Evolutionary conservation across 805 yeast genomes (phyloP).

Genomic region (Kluyveromyces siamensis): DNA sequence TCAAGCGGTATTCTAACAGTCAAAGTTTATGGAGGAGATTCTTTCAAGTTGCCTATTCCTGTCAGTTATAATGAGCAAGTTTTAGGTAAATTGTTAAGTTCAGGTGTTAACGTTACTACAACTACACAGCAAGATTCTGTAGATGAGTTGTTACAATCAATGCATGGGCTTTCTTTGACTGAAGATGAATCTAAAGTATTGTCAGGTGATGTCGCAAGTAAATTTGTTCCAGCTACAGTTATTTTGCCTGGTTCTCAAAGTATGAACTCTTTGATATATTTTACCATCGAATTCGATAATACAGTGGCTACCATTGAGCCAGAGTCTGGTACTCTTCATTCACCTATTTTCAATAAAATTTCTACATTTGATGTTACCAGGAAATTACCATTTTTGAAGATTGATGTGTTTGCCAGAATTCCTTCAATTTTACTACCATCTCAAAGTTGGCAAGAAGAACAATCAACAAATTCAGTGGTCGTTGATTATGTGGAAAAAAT

Average conservation of each 20-base stretch:
- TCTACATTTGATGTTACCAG: conserved; percentile 84
- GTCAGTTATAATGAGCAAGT: conserved; percentile 56
- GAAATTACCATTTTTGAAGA: conserved; percentile 48
- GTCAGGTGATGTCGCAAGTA: conserved; percentile 24
- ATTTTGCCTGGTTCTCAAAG: conserved; percentile 45
- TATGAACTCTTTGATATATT: conserved; percentile 63
- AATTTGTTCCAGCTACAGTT: conserved; percentile 43
- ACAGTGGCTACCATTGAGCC: conserved; percentile 87
- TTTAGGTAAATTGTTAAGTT: conserved; percentile 54
- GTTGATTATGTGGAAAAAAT: conserved; percentile 21
- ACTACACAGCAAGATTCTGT: conserved; percentile 13
- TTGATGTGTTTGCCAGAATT: conserved; percentile 72
- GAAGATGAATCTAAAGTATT: conserved; percentile 27
- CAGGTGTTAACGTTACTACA: conserved; percentile 33
- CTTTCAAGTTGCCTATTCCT: conserved; percentile 61
- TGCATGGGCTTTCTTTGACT: conserved; percentile 26
- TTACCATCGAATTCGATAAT: conserved; percentile 91
- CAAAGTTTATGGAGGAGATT: conserved; percentile 62
- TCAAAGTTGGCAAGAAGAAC: conserved; percentile 28
- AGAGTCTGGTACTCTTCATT: conserved; percentile 65
- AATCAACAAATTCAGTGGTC: conserved; percentile 12
- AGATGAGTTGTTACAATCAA: conserved; percentile 19
- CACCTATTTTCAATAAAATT: conserved; percentile 80
- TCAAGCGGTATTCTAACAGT: conserved; percentile 63
- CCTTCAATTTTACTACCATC: conserved; percentile 53